A percentile compares a stretch with the other conserved stretches of the same genome.
Evolutionary conservation across 352 stramenopile genomes (phyloP).

Genomic region (Phytophthora niederhauseri): DNA sequence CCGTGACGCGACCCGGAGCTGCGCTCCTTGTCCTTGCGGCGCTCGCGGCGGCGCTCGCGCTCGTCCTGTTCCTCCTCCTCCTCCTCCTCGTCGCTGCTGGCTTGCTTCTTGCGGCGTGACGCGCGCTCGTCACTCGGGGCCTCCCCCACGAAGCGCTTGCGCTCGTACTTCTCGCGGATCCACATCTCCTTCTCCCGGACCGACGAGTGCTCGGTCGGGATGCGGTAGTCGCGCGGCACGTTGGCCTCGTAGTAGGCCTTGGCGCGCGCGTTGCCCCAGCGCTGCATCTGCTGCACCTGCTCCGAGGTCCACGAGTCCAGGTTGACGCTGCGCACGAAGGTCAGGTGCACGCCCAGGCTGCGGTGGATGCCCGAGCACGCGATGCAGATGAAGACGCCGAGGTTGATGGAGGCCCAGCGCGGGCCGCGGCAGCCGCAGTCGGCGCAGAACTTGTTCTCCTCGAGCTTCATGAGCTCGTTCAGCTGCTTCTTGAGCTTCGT

Average conservation of each 20-base stretch:
- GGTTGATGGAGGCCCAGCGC: constrained; percentile 94
- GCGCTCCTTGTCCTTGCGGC: constrained; percentile 27
- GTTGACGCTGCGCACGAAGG: constrained; percentile 93
- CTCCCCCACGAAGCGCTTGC: constrained; percentile 77
- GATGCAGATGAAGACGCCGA: constrained; percentile 96
- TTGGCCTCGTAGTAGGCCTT: constrained; percentile 93
- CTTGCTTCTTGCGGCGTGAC: constrained; percentile 45
- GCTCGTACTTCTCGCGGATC: constrained; percentile 93
- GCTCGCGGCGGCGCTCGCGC: constrained; percentile 26
- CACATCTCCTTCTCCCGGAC: constrained; percentile 92
- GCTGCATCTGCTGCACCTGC: constrained; percentile 92
- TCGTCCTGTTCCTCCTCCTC: constrained; percentile 20
- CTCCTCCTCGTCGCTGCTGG: constrained; percentile 48
- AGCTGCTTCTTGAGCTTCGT: constrained; percentile 90
- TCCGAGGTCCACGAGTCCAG: constrained; percentile 94
- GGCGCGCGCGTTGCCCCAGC: constrained; percentile 88
- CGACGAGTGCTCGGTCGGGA: constrained; percentile 77
- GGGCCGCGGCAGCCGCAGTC: constrained; percentile 89
- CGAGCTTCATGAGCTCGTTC: constrained; percentile 90
- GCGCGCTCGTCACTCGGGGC: constrained; percentile 18
- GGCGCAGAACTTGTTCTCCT: constrained; percentile 92
- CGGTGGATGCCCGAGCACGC: constrained; percentile 94
- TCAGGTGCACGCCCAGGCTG: constrained; percentile 93
- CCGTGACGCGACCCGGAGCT: constrained; percentile 25
- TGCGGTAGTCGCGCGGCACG: constrained; percentile 75